These are phyloP conservation scores for Melaleuca quinquenervia DNA, from an alignment of 345 rosid genomes.

Conservation along the genomic window DNA sequence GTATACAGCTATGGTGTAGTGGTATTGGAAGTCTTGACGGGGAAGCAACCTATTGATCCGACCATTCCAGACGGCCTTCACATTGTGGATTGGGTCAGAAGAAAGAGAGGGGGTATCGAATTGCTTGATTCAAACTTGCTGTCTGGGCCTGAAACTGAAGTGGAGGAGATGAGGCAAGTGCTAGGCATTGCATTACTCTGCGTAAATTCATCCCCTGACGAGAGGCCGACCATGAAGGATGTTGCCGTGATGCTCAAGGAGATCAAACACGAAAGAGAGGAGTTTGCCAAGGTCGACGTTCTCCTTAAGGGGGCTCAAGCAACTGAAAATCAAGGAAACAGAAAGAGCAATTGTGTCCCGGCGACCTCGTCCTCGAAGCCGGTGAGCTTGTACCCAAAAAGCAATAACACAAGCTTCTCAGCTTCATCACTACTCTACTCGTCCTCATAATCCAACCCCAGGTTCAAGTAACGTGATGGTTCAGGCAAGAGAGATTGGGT, in stretches of 20 bases:
- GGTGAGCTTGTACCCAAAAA: constrained; percentile 25
- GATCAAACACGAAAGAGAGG: constrained; percentile 80
- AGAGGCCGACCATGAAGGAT: constrained; percentile 91
- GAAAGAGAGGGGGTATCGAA: constrained; percentile 45
- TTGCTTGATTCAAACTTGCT: constrained; percentile 54
- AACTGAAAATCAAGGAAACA: constrained; percentile 11
- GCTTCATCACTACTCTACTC: constrained; percentile 77
- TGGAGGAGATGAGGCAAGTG: constrained; percentile 80
- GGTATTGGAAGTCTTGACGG: constrained; percentile 74
- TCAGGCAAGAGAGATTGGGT: background rate
- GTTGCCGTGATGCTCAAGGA: constrained; percentile 92
- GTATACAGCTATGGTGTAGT: constrained; percentile 94
- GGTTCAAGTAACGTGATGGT: background rate
- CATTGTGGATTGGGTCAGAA: constrained; percentile 83
- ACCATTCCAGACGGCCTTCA: constrained; percentile 80
- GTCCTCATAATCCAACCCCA: constrained; percentile 12
- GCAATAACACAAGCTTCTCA: constrained; percentile 75
- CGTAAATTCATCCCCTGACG: constrained; percentile 59
- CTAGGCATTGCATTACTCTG: constrained; percentile 71
- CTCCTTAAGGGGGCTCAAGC: constrained; percentile 61
- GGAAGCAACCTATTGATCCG: constrained; percentile 92
- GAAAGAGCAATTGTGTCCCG: constrained; percentile 1
- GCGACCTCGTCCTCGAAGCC: constrained; percentile 48
- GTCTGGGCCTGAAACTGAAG: constrained; percentile 44
- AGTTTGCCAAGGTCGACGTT: constrained; percentile 64